phyloP scores from a whole-genome alignment of 345 rosid species.

The Aquilaria yunnanensis region DNA sequence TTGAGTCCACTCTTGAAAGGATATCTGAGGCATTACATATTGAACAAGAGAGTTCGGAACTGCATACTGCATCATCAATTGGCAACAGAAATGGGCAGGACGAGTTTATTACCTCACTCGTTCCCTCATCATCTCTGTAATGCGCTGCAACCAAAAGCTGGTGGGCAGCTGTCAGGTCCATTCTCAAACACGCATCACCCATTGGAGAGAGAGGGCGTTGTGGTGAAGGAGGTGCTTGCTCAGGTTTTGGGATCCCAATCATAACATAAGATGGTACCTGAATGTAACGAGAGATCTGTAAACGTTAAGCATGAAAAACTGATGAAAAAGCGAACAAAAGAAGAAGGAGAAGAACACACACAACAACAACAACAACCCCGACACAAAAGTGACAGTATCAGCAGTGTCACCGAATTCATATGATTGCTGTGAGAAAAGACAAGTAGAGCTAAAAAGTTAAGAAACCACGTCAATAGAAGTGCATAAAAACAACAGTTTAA shows the following conservation, averaged over 20 bases:
- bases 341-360: not conserved
- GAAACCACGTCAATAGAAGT: too few relatives aligned
- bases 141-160: slow-evolving; percentile 68
- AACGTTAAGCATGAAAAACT: not conserved
- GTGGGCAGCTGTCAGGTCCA: slow-evolving; percentile 87
- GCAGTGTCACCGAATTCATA: not conserved
- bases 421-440: too few relatives aligned
- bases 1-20: slow-evolving; percentile 97
- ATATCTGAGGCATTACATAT: slow-evolving; percentile 36
- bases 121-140: slow-evolving; percentile 89
- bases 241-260: slow-evolving; percentile 73
- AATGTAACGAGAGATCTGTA: slow-evolving; percentile 13
- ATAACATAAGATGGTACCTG: slow-evolving; percentile 71
- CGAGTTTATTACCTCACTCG: slow-evolving; percentile 57
- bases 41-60: slow-evolving; percentile 12
- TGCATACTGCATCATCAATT: slow-evolving; percentile 1
- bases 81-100: not conserved
- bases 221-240: slow-evolving; percentile 61
- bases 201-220: slow-evolving; percentile 56
- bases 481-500: too few relatives aligned
- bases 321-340: not conserved
- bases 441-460: too few relatives aligned
- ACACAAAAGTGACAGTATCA: not conserved
- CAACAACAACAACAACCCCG: not conserved
- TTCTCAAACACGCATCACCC: slow-evolving; percentile 77